Percentiles rank a stretch among this genome's conserved stretches.
Conservation (phyloP, 2,329 filamentous ascomycete genomes). For the Thelonectria olida region DNA sequence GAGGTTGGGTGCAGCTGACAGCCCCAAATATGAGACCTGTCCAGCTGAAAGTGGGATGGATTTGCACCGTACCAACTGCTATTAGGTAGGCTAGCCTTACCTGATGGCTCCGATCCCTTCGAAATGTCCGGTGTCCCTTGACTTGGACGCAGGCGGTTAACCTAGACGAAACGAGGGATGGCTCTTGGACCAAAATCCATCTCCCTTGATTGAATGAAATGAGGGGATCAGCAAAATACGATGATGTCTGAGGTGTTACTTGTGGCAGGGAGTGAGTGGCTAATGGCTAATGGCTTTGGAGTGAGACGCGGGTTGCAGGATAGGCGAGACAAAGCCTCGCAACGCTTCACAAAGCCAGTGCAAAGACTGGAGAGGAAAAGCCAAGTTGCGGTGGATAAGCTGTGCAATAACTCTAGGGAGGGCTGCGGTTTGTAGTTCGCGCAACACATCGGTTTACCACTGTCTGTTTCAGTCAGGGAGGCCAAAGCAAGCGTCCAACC, state of each 20-base stretch:
- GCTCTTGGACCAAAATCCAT: background rate
- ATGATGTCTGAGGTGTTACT: background rate
- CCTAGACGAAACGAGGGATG: background rate
- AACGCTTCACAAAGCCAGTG: no score
- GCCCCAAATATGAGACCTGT: slow-evolving; percentile 13
- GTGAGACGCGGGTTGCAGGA: background rate
- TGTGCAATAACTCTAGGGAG: background rate
- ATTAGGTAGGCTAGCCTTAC: slow-evolving; percentile 13
- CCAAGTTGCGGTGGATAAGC: background rate
- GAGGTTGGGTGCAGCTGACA: slow-evolving; percentile 2
- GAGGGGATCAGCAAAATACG: background rate
- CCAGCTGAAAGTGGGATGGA: slow-evolving; percentile 28
- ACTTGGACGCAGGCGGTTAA: background rate
- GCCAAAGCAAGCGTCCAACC: background rate
- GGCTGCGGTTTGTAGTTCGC: slow-evolving; percentile 1
- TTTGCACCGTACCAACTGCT: background rate
- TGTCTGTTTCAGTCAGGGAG: slow-evolving; percentile 5
- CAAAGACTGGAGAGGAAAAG: background rate
- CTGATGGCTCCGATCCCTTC: background rate
- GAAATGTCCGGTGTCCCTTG: background rate
- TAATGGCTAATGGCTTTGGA: background rate
- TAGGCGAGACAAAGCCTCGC: slow-evolving; percentile 3
- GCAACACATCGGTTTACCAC: background rate
- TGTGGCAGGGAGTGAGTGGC: background rate
- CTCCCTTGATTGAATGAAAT: background rate